Evolutionary conservation across 495 filamentous ascomycete species (phyloP).

Genomic region (Entonaema liquescens): DNA sequence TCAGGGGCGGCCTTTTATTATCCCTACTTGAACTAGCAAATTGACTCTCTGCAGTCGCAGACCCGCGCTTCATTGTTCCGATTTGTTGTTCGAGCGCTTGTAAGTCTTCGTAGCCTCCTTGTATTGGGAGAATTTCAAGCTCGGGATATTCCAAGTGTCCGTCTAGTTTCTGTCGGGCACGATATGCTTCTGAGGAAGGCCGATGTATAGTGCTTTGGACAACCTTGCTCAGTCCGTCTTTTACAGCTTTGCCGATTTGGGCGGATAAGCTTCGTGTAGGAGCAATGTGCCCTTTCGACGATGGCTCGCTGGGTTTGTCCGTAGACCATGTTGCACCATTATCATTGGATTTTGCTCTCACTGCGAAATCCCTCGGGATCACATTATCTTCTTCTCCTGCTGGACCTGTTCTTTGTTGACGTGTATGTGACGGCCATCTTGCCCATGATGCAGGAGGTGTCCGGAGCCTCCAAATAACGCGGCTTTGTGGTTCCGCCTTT

Average conservation of each 20-base stretch:
- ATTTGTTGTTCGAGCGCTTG: constrained; percentile 48
- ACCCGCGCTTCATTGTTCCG: constrained; percentile 45
- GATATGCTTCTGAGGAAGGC: constrained; percentile 26
- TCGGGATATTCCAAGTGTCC: constrained; percentile 48
- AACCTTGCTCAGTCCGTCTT: constrained; percentile 46
- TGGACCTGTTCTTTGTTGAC: constrained; percentile 44
- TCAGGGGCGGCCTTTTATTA: constrained; percentile 26
- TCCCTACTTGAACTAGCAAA: constrained; percentile 13
- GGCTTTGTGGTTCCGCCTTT: constrained; percentile 16
- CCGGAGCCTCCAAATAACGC: constrained; percentile 17
- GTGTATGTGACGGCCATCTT: constrained; percentile 51
- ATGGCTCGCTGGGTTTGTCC: constrained; percentile 9
- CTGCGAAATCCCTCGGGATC: constrained; percentile 33
- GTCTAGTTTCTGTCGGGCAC: constrained; percentile 14
- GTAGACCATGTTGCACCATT: constrained; percentile 24
- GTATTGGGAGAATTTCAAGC: constrained; percentile 47
- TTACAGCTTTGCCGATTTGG: constrained; percentile 47
- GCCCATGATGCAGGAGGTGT: constrained; percentile 49
- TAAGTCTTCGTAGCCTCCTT: constrained; percentile 45
- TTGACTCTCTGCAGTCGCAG: constrained; percentile 15
- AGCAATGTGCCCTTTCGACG: constrained; percentile 19
- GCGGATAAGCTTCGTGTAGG: constrained; percentile 39
- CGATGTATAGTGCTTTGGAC: constrained; percentile 30
- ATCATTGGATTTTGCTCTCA: constrained; percentile 2
- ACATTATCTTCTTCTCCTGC: constrained; percentile 40